A percentile compares a stretch with the other conserved stretches of the same genome.
Conservation (phyloP, 805 yeast species). For the Candida oleophila region DNA sequence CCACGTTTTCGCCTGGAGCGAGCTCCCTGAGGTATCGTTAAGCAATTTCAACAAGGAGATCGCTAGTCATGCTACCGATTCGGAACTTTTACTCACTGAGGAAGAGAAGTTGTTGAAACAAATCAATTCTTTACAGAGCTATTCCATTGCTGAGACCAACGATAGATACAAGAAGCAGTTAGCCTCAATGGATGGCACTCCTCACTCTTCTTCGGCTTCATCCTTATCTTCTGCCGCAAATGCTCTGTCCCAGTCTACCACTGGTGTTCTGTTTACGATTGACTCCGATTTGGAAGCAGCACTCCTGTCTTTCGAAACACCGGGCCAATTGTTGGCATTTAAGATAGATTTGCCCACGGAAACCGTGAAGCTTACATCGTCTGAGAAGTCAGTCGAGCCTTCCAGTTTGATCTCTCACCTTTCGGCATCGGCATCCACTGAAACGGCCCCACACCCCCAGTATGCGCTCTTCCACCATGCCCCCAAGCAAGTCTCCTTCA, state of each 20-base stretch:
- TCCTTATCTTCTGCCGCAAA: slow-evolving; percentile 1
- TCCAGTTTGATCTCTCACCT: slow-evolving; percentile 20
- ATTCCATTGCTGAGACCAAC: slow-evolving; percentile 23
- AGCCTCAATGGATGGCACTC: slow-evolving; percentile 30
- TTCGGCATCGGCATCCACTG: slow-evolving; percentile 16
- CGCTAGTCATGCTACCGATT: slow-evolving; percentile 4
- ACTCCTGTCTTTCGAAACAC: slow-evolving; percentile 7
- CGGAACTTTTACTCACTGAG: slow-evolving; percentile 47
- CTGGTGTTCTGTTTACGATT: slow-evolving; percentile 22
- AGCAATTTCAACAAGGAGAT: slow-evolving; percentile 38
- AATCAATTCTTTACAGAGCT: slow-evolving; percentile 37
- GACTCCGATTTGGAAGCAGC: slow-evolving; percentile 20
- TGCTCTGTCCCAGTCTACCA: neutral
- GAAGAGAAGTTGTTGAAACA: slow-evolving; percentile 54
- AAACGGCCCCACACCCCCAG: slow-evolving; percentile 45
- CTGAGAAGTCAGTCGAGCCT: slow-evolving; percentile 17
- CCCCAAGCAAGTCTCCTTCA: slow-evolving; percentile 48
- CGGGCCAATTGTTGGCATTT: slow-evolving; percentile 43
- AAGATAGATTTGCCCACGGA: slow-evolving; percentile 53
- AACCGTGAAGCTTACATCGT: slow-evolving; percentile 23
- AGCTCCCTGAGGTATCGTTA: slow-evolving; percentile 51
- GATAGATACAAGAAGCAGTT: slow-evolving; percentile 24
- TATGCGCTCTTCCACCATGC: slow-evolving; percentile 55
- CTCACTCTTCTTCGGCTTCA: slow-evolving; percentile 2
- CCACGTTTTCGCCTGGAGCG: slow-evolving; percentile 49